Evolutionary conservation across 225 moss, liverwort and hornwort genomes (phyloP), one percentile per base, ranked within the genome.

Genomic region (Sphagnum contortum): DNA sequence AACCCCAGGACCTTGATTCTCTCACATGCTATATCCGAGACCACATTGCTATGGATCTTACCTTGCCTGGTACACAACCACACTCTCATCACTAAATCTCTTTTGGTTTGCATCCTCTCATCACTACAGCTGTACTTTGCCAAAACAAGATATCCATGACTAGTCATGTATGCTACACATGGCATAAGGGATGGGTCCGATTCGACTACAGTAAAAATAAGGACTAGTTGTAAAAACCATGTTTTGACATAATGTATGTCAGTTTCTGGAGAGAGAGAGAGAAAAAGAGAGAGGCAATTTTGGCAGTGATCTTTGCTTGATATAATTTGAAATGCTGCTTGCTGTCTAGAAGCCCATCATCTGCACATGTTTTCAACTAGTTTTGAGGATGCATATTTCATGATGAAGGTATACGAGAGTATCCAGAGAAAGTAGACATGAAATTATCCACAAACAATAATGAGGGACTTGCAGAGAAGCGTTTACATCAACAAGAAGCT

Each of bases 11-110:
- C 9, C 52, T 52, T 9, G 59, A 60, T 45, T 60, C 59, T 60
- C 44, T 60, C 14, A 60, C 44, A n/a, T 60, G 5, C 44, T 60
- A 45, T 60, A 60, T 60, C 44, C 59, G 13, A 60, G 59, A 60
- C 8, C 59, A 45, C 13, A 60, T 60, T 14, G 59, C n/a, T 12
- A 44, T 60, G 14, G 59, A 45, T 60, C 5, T 60, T n/a, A 12
- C 13, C 59, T 45, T 60, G 59, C 59, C 59, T 12, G 59, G 45
- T 60, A 60, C 13, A 29, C 44, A 5, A 11, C 13, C 10, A 12
- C 2, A 56, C 56, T 13, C 13, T 56, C 11, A 13, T 56, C 12
- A 11, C 56, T 56, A 56, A 4, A 13, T 56, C 56, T 13, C 13
- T 11, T 5, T 3, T 56, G 11, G 0, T 56, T 55, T 8, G 6